Base-by-base conservation (phyloP, 1,284 basidiomycete genomes). In the Ceratobasidium sp. region DNA sequence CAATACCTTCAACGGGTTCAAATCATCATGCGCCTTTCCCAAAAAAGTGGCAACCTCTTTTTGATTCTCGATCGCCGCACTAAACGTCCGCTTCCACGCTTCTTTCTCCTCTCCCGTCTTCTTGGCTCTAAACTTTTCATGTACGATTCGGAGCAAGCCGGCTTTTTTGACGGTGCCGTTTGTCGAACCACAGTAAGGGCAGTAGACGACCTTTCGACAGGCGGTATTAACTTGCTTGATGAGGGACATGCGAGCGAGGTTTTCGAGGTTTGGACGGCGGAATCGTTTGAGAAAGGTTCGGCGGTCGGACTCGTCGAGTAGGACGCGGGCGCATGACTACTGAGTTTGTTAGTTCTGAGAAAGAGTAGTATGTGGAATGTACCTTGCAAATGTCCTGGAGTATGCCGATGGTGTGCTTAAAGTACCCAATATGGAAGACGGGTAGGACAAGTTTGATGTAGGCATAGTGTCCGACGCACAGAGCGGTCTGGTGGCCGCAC, bases 141-240 rank as follows among this genome's bases (percentile, higher is more conserved):
- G 97, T 56, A 96, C 92, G 77, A 99, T 98, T 81, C 95, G 96
- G 77, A 99, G 80, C 21, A 75, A 80, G 3, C 95, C 96, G 0
- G 89, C 93, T 82, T 99, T 99, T 83, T 99, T 99, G 73, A 99
- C 96, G 0, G 92, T 89, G 40, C 97, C 97, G 79, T 99, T 99
- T 8, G 92, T 92, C 3, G 94, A 87, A 46, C 92, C 88, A 79
- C 97, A 99, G 80, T 98, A 92, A 0, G 94, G 94, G 77, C 97
- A 99, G 76, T 95, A 92, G 28, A 94, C 87, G 44, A 91, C 87
- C 82, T 99, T 99, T 75, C 96, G 91, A 36, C 96, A 94, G 76
- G 87, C 84, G 0, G 89, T 84, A 76, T 98, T 94, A 73, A 99
- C 94, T n/a, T 91, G 86, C 80, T 98, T 98, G 76, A 88, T 89